phyloP scores from a whole-genome alignment of 2,329 filamentous ascomycete genomes.

The Coniochaeta pulveracea region DNA sequence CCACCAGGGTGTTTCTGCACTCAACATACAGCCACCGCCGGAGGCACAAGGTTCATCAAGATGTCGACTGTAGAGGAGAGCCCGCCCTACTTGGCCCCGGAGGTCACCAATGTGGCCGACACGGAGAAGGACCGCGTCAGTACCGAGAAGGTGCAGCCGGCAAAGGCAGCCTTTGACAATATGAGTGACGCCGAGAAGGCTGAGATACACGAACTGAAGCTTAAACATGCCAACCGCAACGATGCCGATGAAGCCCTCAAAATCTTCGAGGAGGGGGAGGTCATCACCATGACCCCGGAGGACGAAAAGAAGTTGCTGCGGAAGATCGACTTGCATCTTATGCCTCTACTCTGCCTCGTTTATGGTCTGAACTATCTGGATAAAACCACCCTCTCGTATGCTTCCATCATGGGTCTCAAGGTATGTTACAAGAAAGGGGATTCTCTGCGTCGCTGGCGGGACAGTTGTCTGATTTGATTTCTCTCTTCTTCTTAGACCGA shows the following conservation, averaged over 20 bases:
- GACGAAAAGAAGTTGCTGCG: conserved; percentile 26
- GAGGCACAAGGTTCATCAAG: no score
- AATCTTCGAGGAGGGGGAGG: conserved; percentile 24
- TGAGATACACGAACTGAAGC: conserved; percentile 5
- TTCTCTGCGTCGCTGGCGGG: no score
- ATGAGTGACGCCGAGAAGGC: conserved; percentile 2
- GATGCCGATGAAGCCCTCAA: conserved; percentile 31
- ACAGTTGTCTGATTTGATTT: no score
- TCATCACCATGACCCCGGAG: conserved; percentile 23
- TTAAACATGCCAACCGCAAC: conserved; percentile 23
- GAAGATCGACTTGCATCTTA: conserved; percentile 33
- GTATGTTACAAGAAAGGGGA: no score
- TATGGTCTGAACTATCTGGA: conserved; percentile 48
- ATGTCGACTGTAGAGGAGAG: no score
- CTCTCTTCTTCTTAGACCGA: conserved; percentile 25
- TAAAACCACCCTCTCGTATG: conserved; percentile 31
- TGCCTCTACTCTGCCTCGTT: conserved; percentile 42
- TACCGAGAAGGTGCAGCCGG: no score
- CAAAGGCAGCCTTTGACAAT: no score
- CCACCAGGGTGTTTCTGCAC: no score
- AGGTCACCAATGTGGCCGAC: no score
- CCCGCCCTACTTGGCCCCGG: no score
- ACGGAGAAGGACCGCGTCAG: no score
- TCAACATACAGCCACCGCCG: no score
- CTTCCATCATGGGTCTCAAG: conserved; percentile 40